Percentiles rank a stretch among this genome's conserved stretches.
These are phyloP conservation scores for Xylariales sp. DNA, from an alignment of 2,329 filamentous ascomycete species.

Conservation along the genomic window DNA sequence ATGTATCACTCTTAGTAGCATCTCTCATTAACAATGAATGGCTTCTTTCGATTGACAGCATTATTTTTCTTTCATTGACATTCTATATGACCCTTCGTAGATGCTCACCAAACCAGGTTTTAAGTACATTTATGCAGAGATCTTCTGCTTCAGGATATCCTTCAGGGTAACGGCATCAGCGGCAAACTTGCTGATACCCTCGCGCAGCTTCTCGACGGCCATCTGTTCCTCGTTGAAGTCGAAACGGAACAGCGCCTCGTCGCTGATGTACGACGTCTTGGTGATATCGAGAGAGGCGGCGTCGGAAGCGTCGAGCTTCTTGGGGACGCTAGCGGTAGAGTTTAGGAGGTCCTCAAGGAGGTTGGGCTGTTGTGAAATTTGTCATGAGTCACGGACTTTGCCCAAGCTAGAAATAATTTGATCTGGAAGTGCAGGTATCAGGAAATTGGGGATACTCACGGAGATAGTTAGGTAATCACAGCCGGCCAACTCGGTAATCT, in stretches of 20 bases:
- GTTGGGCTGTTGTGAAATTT: slow-evolving; percentile 70
- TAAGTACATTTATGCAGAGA: slow-evolving; percentile 59
- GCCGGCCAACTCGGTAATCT: slow-evolving; percentile 98
- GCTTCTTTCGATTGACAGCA: not conserved
- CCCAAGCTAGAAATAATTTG: not conserved
- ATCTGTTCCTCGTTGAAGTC: slow-evolving; percentile 99
- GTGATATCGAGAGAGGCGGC: slow-evolving; percentile 78
- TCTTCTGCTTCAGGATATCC: slow-evolving; percentile 89
- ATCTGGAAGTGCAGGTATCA: not conserved
- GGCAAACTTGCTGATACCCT: slow-evolving; percentile 99
- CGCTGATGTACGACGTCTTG: slow-evolving; percentile 90
- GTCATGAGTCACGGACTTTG: slow-evolving; percentile 24
- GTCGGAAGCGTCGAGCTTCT: slow-evolving; percentile 85
- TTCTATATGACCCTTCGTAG: slow-evolving; percentile 9
- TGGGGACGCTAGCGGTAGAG: slow-evolving; percentile 81
- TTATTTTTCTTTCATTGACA: slow-evolving; percentile 7
- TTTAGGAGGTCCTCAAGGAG: slow-evolving; percentile 94
- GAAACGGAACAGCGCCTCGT: slow-evolving; percentile 95
- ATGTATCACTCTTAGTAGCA: not conserved
- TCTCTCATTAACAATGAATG: not conserved
- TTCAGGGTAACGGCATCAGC: slow-evolving; percentile 95
- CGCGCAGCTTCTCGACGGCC: slow-evolving; percentile 98
- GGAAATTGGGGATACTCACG: slow-evolving; percentile 60
- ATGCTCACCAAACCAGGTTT: slow-evolving; percentile 3
- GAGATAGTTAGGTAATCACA: slow-evolving; percentile 99